Base-by-base conservation (phyloP, 371 early-diverging fungal genomes). In the Zopfochytrium polystomum region DNA sequence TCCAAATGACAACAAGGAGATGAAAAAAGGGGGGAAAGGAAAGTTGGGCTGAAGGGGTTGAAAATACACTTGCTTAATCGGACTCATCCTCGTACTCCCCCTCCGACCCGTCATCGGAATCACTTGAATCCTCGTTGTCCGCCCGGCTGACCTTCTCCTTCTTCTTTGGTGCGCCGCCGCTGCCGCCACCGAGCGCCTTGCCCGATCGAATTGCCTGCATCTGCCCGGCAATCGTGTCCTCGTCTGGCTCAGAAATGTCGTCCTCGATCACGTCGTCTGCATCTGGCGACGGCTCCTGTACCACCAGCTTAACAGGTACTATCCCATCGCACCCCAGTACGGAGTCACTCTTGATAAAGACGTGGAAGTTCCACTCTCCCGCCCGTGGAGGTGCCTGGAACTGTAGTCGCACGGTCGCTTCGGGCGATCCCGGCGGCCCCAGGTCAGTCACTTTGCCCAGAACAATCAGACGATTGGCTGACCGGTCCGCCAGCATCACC, bases 181-280 rank as follows among this genome's bases (percentile, higher is more conserved):
- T 52, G 22, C 57, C 63, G 11, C 50, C 60, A 11, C 65, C 65
- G 22, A 58, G 47, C 34, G 53, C 35, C 54, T 62, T 62, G 18
- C 62, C 67, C 13, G 20, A 54, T 52, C 70, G 67, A 59, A 73
- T 57, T 20, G 60, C 63, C 27, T 68, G 61, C 72, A 68, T 72
- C 54, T 73, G 95, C 5, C 92, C 94, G 30, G 95, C 96, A 68
- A 96, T 84, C 31, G 91, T 89, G 71, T 93, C 93, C 56, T 93
- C 94, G 55, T 93, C 97, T 33, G 96, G 95, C 62, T 96, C 97
- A 20, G 93, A 92, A 60, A 96, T 96, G 55, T 90, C 90, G 63
- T 95, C 96, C 54, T 66, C 67, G 22, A 66, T 51, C 48, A 93
- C 94, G 0, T 87, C 74, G 45, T 89, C 89, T 0, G 82, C 78